Conservation (phyloP, 208 protist genomes). For the Phytomonas sp. region DNA sequence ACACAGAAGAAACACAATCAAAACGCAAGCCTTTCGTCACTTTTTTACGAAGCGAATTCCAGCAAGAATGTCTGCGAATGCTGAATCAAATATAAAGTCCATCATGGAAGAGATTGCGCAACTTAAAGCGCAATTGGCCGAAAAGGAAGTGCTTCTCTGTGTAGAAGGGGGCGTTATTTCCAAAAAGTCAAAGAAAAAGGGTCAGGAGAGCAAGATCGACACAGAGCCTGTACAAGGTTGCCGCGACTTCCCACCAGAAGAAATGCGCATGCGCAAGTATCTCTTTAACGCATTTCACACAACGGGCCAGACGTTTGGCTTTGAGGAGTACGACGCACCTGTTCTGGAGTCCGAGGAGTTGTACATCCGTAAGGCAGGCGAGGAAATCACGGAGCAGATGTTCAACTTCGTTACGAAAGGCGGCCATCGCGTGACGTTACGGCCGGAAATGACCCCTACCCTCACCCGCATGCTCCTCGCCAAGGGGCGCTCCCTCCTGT, state of each 20-base stretch:
- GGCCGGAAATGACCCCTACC: conserved; percentile 95
- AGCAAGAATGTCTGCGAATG: conserved; percentile 13
- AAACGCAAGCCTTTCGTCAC: conserved; percentile 18
- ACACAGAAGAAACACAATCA: conserved; percentile 10
- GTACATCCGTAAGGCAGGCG: conserved; percentile 92
- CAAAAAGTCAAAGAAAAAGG: conserved; percentile 88
- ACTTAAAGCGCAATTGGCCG: conserved; percentile 36
- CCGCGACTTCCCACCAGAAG: conserved; percentile 93
- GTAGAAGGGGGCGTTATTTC: conserved; percentile 25
- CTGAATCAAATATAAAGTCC: conserved; percentile 13
- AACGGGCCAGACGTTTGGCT: conserved; percentile 78
- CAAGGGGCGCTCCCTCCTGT: conserved; percentile 80
- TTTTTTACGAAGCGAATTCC: conserved; percentile 7
- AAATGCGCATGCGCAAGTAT: conserved; percentile 89
- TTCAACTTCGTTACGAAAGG: conserved; percentile 95
- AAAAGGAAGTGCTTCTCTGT: conserved; percentile 36
- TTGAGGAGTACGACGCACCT: conserved; percentile 95
- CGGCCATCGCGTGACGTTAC: conserved; percentile 85
- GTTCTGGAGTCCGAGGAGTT: conserved; percentile 91
- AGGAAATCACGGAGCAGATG: conserved; percentile 96
- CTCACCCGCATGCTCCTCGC: conserved; percentile 87
- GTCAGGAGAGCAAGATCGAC: conserved; percentile 78
- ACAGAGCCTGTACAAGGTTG: conserved; percentile 90
- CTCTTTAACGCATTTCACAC: conserved; percentile 88
- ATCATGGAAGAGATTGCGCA: conserved; percentile 61